Conservation (phyloP, 1,139 yeast genomes). For the Yamadazyma spencermartinsiae region DNA sequence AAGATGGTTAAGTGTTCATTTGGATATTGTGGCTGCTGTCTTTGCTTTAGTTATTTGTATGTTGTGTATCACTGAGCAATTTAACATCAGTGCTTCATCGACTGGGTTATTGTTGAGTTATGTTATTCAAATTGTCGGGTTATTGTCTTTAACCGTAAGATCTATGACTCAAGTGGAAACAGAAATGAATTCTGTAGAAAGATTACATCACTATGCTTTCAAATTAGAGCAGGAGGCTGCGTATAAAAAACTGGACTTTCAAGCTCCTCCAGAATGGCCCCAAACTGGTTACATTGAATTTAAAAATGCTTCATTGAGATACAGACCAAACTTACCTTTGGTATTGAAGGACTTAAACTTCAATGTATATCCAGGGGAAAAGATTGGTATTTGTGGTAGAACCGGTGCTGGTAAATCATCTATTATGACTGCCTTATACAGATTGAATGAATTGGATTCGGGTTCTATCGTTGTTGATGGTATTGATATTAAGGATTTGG, state of each 20-base stretch:
- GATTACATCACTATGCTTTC: slow-evolving; percentile 69
- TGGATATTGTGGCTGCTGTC: slow-evolving; percentile 58
- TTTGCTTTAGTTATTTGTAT: slow-evolving; percentile 54
- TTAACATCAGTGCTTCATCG: slow-evolving; percentile 63
- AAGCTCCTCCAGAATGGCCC: slow-evolving; percentile 56
- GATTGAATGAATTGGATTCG: slow-evolving; percentile 53
- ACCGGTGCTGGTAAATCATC: slow-evolving; percentile 84
- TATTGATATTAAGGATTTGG: slow-evolving; percentile 60
- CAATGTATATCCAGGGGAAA: slow-evolving; percentile 54
- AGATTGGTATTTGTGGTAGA: slow-evolving; percentile 77
- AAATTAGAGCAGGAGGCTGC: slow-evolving; percentile 43
- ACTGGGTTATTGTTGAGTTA: slow-evolving; percentile 73
- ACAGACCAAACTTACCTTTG: slow-evolving; percentile 75
- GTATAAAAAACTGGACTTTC: slow-evolving; percentile 50
- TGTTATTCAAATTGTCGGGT: slow-evolving; percentile 54
- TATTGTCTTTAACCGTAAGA: slow-evolving; percentile 52
- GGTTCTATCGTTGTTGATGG: slow-evolving; percentile 64
- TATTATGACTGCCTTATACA: slow-evolving; percentile 66
- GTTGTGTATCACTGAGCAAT: slow-evolving; percentile 66
- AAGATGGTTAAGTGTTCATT: slow-evolving; percentile 75
- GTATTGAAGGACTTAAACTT: slow-evolving; percentile 62
- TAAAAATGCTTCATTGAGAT: slow-evolving; percentile 59
- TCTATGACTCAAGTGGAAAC: slow-evolving; percentile 75
- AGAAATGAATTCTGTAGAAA: slow-evolving; percentile 83
- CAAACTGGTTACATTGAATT: slow-evolving; percentile 54